These are phyloP conservation scores for Ustilago bromivora DNA, from an alignment of 1,284 basidiomycete species.

Conservation along the genomic window DNA sequence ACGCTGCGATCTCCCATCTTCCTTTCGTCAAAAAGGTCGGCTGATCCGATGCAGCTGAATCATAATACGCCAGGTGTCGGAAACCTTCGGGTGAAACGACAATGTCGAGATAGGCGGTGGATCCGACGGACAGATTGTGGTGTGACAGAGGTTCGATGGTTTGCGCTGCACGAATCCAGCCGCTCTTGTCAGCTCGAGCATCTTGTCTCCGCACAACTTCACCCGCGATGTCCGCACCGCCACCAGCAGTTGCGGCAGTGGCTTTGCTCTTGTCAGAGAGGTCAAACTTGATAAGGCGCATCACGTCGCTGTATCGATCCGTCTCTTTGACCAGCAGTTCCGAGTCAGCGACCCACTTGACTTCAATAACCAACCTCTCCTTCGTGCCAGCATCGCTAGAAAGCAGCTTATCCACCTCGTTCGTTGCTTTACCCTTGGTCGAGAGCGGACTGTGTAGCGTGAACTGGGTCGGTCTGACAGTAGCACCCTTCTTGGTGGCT, in stretches of 20 bases:
- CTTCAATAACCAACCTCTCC: constrained; percentile 77
- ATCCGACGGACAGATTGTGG: constrained; percentile 35
- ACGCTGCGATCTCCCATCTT: constrained; percentile 85
- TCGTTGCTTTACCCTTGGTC: constrained; percentile 56
- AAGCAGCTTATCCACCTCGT: constrained; percentile 71
- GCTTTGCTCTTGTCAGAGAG: constrained; percentile 5
- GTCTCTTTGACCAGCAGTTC: constrained; percentile 88
- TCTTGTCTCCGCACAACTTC: constrained; percentile 74
- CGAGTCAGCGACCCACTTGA: constrained; percentile 84
- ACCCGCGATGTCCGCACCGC: constrained; percentile 49
- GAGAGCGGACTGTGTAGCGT: constrained; percentile 36
- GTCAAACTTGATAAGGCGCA: constrained; percentile 55
- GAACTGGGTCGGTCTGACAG: constrained; percentile 26
- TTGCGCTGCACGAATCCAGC: constrained; percentile 82
- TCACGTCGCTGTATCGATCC: constrained; percentile 71
- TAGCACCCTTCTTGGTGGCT: constrained; percentile 14
- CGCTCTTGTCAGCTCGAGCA: constrained; percentile 80
- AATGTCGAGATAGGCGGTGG: constrained; percentile 60
- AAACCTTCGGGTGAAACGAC: constrained; percentile 48
- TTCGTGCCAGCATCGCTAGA: constrained; percentile 75
- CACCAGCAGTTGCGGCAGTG: constrained; percentile 14
- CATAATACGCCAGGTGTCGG: constrained; percentile 60
- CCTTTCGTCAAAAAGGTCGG: constrained; percentile 80
- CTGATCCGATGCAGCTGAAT: constrained; percentile 21
- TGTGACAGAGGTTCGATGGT: constrained; percentile 48